Percentiles rank a stretch among this genome's conserved stretches.
Evolutionary conservation across 2,329 filamentous ascomycete genomes (phyloP).

Genomic region (Diaporthe longicolla): DNA sequence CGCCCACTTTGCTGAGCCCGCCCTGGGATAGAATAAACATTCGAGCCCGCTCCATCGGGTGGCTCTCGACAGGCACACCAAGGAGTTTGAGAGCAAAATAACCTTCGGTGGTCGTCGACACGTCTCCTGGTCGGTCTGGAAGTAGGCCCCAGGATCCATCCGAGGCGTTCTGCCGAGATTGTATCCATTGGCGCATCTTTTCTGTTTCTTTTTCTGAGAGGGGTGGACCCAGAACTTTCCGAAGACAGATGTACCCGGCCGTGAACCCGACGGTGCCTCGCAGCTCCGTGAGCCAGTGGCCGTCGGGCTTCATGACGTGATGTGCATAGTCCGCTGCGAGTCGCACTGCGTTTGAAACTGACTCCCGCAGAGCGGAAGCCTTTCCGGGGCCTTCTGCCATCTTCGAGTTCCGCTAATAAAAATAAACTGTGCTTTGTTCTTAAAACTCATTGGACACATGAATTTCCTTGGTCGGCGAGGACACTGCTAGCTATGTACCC

Average conservation of each 20-base stretch:
- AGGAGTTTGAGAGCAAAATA: slow-evolving; percentile 18
- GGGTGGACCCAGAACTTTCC: not conserved
- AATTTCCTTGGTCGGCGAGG: not conserved
- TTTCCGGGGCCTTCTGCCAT: not conserved
- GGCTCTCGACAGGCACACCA: not conserved
- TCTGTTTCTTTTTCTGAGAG: not conserved
- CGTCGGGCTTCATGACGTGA: not conserved
- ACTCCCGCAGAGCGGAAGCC: not conserved
- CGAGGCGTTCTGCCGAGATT: not conserved
- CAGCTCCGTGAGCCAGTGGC: slow-evolving; percentile 6
- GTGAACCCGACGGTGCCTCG: slow-evolving; percentile 1
- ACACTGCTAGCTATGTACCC: not conserved
- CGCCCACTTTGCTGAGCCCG: slow-evolving; percentile 2
- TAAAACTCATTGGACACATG: not conserved
- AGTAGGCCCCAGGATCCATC: slow-evolving; percentile 6
- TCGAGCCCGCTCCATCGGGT: not conserved
- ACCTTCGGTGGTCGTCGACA: slow-evolving; percentile 5
- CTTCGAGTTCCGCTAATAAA: not conserved
- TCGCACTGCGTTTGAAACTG: slow-evolving; percentile 2
- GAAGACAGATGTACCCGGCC: slow-evolving; percentile 1
- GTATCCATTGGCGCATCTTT: not conserved
- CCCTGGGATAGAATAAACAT: not conserved
- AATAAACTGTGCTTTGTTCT: not conserved
- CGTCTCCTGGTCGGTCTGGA: slow-evolving; percentile 5
- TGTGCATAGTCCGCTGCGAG: slow-evolving; percentile 5